Conservation (phyloP, 192 early-diverging fungal species). For the Phlyctochytrium planicorne region DNA sequence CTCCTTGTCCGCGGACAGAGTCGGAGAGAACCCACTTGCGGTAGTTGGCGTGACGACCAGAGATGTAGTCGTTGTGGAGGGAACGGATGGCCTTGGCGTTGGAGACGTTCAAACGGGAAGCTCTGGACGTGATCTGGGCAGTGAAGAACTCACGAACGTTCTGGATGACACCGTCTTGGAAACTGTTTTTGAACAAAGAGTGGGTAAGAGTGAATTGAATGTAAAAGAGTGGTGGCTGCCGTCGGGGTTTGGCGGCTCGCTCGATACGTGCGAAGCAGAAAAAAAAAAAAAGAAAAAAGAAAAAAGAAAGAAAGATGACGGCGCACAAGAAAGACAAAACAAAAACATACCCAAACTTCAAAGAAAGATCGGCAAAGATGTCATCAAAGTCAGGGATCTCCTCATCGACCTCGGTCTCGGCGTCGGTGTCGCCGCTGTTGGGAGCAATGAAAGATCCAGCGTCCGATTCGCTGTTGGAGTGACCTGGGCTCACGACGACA, state of each 20-base stretch:
- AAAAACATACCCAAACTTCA: constrained; percentile 1
- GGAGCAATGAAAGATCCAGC: no score
- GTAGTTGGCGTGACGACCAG: constrained; percentile 8
- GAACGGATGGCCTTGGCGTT: neutral
- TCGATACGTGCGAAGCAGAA: no score
- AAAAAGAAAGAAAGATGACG: no score
- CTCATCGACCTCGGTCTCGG: neutral
- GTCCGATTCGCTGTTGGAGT: no score
- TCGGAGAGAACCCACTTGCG: constrained; percentile 10
- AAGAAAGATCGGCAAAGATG: neutral
- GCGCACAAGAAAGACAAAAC: no score
- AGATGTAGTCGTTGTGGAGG: constrained; percentile 14
- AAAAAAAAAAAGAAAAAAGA: no score
- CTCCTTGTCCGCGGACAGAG: neutral
- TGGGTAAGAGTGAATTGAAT: neutral
- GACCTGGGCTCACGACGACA: no score
- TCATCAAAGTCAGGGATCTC: neutral
- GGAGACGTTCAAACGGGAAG: neutral
- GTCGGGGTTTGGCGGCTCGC: no score
- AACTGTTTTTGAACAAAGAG: neutral
- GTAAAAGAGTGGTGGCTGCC: no score
- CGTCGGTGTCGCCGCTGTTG: no score
- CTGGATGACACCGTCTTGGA: constrained; percentile 2
- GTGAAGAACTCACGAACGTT: neutral
- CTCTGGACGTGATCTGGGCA: neutral